These are phyloP conservation scores for Salix caprea DNA, from an alignment of 345 rosid species.

Conservation along the genomic window DNA sequence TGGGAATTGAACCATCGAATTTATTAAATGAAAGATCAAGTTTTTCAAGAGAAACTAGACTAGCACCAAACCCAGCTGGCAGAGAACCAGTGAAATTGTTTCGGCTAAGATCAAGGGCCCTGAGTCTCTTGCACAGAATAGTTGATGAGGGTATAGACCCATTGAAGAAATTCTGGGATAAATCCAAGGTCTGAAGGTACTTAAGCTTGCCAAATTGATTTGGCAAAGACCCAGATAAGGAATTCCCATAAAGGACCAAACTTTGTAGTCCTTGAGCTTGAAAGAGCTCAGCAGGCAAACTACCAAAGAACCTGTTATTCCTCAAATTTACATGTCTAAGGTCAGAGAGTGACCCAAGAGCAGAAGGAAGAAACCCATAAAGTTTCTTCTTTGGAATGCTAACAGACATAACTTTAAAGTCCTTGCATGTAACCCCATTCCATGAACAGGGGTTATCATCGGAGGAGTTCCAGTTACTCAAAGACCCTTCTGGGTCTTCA, in stretches of 20 bases:
- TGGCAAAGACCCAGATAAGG: conserved; percentile 71
- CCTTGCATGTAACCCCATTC: conserved; percentile 92
- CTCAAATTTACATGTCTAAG: conserved; percentile 89
- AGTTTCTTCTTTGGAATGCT: conserved; percentile 86
- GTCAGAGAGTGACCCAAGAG: conserved; percentile 70
- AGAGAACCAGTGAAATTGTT: conserved; percentile 76
- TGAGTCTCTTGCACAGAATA: conserved; percentile 71
- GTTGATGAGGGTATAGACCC: conserved; percentile 69
- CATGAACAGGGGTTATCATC: conserved; percentile 70
- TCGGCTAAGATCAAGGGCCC: conserved; percentile 64
- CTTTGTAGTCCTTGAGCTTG: conserved; percentile 76
- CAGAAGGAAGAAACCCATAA: conserved; percentile 66
- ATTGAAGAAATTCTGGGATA: conserved; percentile 74
- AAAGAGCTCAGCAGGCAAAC: conserved; percentile 66
- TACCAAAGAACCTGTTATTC: conserved; percentile 64
- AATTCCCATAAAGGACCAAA: conserved; percentile 86
- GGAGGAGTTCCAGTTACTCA: conserved; percentile 78
- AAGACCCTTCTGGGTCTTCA: conserved; percentile 73
- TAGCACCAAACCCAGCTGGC: conserved; percentile 64
- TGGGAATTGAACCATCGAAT: conserved; percentile 66
- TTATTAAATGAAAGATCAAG: conserved; percentile 79
- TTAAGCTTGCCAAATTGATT: conserved; percentile 62
- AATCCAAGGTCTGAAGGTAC: conserved; percentile 74
- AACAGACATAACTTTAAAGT: conserved; percentile 64
- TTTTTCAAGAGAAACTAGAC: conserved; percentile 60